Evolutionary conservation across 2,329 filamentous ascomycete species (phyloP).

Genomic region (Fusarium protoensiforme): DNA sequence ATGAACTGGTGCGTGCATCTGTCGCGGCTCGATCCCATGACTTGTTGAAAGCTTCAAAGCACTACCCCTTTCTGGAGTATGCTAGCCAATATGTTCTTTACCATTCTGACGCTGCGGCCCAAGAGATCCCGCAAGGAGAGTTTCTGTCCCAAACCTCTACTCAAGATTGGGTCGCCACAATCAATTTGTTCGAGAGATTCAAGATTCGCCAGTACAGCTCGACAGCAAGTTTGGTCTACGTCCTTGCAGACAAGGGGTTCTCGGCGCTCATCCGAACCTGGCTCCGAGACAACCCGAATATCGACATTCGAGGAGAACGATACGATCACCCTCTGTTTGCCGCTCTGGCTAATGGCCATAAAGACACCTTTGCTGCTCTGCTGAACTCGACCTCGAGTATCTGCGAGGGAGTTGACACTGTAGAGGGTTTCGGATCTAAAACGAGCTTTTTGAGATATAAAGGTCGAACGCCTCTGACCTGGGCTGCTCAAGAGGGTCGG

Average conservation of each 20-base stretch:
- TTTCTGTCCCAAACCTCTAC: neutral
- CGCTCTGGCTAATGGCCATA: conserved; percentile 14
- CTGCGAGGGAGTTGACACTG: neutral
- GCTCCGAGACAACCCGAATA: fast-evolving
- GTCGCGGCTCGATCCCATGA: neutral
- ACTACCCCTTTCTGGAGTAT: conserved; percentile 26
- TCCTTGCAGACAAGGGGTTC: conserved; percentile 18
- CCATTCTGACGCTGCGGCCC: conserved; percentile 9
- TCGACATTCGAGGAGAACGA: neutral
- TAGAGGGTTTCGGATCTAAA: neutral
- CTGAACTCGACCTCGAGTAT: fast-evolving
- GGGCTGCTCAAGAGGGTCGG: neutral
- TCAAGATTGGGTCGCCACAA: fast-evolving
- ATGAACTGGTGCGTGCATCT: neutral
- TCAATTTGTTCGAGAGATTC: conserved; percentile 5
- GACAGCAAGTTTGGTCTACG: neutral
- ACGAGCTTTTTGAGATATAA: too few relatives aligned
- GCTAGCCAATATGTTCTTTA: conserved; percentile 10
- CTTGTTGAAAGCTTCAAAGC: neutral
- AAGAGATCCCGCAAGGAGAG: fast-evolving
- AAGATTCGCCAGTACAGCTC: neutral
- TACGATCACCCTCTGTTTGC: conserved; percentile 21
- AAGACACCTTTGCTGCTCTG: neutral
- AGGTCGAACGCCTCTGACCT: neutral
- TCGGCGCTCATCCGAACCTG: neutral